phyloP scores from a whole-genome alignment of 2,329 filamentous ascomycete genomes.

The Aspergillus fumigatus region DNA sequence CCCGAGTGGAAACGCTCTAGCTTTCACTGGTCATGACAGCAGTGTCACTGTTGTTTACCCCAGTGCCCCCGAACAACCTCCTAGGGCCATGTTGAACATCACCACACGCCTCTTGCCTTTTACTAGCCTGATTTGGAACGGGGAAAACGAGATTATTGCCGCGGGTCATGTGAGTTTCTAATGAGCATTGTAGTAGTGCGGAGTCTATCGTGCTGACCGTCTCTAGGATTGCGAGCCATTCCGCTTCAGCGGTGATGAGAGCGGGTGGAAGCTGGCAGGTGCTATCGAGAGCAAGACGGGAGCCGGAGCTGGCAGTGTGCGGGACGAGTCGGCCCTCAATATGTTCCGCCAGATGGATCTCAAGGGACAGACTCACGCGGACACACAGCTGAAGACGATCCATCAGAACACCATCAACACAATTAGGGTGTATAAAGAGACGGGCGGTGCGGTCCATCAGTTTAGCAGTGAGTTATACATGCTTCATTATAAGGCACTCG shows the following conservation, averaged over 20 bases:
- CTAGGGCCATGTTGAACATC: constrained; percentile 82
- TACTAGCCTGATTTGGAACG: constrained; percentile 86
- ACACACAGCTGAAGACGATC: constrained; percentile 89
- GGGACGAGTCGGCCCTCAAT: constrained; percentile 90
- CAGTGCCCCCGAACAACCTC: constrained; percentile 81
- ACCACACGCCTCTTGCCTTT: constrained; percentile 88
- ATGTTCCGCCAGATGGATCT: constrained; percentile 99
- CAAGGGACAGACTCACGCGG: constrained; percentile 85
- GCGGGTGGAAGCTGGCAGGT: constrained; percentile 79
- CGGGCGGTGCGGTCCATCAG: constrained; percentile 62
- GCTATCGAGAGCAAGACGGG: constrained; percentile 71
- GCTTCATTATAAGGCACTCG: background rate
- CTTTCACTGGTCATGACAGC: constrained; percentile 92
- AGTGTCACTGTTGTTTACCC: constrained; percentile 97
- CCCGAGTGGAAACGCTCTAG: constrained; percentile 85
- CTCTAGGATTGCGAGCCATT: constrained; percentile 71
- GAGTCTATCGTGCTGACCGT: background rate
- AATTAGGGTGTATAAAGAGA: constrained; percentile 68
- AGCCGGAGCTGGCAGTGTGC: constrained; percentile 53
- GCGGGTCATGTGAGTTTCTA: constrained; percentile 68
- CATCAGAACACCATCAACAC: constrained; percentile 96
- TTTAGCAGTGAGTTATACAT: constrained; percentile 70
- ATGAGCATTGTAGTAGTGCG: background rate
- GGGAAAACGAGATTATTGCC: constrained; percentile 88
- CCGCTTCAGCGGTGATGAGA: constrained; percentile 72